These are phyloP conservation scores for Alternaria solani DNA, from an alignment of 2,329 filamentous ascomycete genomes.

Conservation along the genomic window DNA sequence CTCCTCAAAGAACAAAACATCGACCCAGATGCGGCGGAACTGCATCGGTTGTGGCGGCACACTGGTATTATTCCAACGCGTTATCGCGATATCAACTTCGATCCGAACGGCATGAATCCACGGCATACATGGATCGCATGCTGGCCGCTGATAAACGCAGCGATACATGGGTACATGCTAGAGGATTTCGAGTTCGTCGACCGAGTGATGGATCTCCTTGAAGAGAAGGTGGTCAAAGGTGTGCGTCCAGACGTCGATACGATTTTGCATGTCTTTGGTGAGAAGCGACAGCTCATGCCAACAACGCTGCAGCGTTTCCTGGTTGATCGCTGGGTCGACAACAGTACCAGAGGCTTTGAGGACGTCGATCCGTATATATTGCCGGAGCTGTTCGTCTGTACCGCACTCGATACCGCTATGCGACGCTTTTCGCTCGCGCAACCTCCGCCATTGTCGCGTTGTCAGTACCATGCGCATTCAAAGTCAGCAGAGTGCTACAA, in stretches of 20 bases:
- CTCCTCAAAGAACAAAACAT: background rate
- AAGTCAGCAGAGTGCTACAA: constrained; percentile 17
- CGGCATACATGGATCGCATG: constrained; percentile 18
- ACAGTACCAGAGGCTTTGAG: background rate
- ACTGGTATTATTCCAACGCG: constrained; percentile 5
- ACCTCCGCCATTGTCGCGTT: background rate
- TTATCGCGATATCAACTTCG: background rate
- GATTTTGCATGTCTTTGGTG: constrained; percentile 25
- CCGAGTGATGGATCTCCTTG: constrained; percentile 22
- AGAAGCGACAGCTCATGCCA: background rate
- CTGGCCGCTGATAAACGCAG: constrained; percentile 27
- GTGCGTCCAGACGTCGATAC: constrained; percentile 17
- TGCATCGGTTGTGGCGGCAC: constrained; percentile 8
- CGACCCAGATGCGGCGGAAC: constrained; percentile 1
- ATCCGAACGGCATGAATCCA: background rate
- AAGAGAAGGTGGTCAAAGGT: constrained; percentile 5
- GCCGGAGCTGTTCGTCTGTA: constrained; percentile 3
- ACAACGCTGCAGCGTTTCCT: constrained; percentile 20
- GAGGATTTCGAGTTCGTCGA: constrained; percentile 23
- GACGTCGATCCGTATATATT: background rate
- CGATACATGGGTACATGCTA: constrained; percentile 20
- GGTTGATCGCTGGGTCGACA: constrained; percentile 21
- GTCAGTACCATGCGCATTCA: constrained; percentile 23
- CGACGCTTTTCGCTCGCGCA: background rate
- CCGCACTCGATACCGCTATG: constrained; percentile 14